Percentiles rank a stretch among this genome's conserved stretches.
These are phyloP conservation scores for California macrophylla DNA, from an alignment of 441 rosid genomes.

Conservation along the genomic window DNA sequence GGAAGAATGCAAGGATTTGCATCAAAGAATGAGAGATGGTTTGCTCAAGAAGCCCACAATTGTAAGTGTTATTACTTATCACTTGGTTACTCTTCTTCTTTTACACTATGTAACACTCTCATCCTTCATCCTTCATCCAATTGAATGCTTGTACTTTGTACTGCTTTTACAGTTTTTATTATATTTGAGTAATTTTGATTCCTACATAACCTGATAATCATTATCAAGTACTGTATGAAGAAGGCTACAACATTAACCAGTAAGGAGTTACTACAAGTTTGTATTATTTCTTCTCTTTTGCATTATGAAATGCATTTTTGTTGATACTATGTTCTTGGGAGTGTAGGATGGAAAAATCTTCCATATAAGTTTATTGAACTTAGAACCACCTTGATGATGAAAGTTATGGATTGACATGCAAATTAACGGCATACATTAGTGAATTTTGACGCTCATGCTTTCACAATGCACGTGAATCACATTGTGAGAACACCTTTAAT, in stretches of 20 bases:
- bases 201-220: background rate
- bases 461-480: background rate
- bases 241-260: background rate
- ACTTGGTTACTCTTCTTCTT: background rate
- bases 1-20: constrained; percentile 64
- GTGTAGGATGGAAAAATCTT: background rate
- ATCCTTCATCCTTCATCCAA: background rate
- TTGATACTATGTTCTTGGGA: background rate
- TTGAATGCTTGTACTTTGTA: background rate
- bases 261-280: background rate
- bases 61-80: constrained; percentile 32
- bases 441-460: background rate
- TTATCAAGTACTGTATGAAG: background rate
- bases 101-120: background rate
- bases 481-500: too few relatives aligned
- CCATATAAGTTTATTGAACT: background rate
- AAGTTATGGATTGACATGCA: background rate
- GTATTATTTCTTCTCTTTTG: background rate
- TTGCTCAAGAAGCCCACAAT: constrained; percentile 35
- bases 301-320: background rate
- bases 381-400: background rate
- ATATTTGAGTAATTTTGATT: background rate
- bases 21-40: constrained; percentile 36
- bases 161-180: background rate
- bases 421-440: background rate